Conservation (phyloP, 305 asterid species). For the Fraxinus floribunda region DNA sequence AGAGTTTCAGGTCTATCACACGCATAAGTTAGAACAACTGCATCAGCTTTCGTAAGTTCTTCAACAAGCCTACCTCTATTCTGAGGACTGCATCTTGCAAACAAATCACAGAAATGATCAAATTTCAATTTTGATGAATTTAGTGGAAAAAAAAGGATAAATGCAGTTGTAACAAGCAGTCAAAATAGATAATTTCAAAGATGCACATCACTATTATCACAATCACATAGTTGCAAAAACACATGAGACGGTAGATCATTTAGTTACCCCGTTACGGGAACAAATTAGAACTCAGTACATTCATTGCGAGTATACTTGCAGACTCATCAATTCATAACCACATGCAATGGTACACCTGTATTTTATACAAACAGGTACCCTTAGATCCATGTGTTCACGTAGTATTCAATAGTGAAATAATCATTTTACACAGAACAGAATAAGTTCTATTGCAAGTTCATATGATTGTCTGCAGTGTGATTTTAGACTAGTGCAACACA, state of each 20-base stretch:
- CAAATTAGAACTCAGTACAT: not conserved
- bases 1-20: conserved; percentile 89
- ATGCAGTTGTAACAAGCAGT: not conserved
- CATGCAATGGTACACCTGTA: not conserved
- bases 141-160: not conserved
- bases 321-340: conserved; percentile 2
- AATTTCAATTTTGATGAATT: not conserved
- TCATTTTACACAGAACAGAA: not conserved
- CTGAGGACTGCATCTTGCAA: conserved; percentile 55
- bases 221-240: not conserved
- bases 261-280: not conserved
- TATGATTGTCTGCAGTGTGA: not conserved
- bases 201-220: not conserved
- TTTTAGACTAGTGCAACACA: not conserved
- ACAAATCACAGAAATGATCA: conserved; percentile 6
- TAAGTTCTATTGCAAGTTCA: not conserved
- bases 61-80: conserved; percentile 70
- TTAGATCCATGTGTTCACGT: not conserved
- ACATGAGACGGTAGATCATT: not conserved
- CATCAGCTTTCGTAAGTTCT: conserved; percentile 83
- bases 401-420: not conserved
- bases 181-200: conserved; percentile 10
- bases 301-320: not conserved
- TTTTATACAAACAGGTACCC: not conserved
- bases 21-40: conserved; percentile 86